These are phyloP conservation scores for Pythium utonaiense DNA, from an alignment of 352 stramenopile genomes.

Conservation along the genomic window DNA sequence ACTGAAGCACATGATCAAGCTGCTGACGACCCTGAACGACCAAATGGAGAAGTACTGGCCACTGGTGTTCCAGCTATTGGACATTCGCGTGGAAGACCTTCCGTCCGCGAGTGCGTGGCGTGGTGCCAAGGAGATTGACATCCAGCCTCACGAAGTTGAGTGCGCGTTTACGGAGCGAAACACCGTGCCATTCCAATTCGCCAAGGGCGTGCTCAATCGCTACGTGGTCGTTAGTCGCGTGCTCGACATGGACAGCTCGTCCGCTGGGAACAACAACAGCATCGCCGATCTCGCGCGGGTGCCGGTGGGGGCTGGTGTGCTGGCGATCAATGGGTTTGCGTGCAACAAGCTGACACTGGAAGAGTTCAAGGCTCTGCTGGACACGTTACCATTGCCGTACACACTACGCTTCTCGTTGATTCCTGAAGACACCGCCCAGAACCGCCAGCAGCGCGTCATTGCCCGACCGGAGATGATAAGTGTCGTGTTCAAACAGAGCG, in stretches of 20 bases:
- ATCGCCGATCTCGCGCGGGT: slow-evolving; percentile 38
- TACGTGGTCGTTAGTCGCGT: slow-evolving; percentile 61
- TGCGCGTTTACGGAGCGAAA: slow-evolving; percentile 44
- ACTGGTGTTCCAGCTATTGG: slow-evolving; percentile 73
- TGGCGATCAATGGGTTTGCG: slow-evolving; percentile 75
- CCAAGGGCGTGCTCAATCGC: slow-evolving; percentile 68
- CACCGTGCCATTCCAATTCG: slow-evolving; percentile 59
- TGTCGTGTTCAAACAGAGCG: slow-evolving; percentile 71
- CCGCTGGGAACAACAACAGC: not conserved
- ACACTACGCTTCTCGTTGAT: slow-evolving; percentile 64
- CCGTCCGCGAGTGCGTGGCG: slow-evolving; percentile 74
- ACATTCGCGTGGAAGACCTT: slow-evolving; percentile 77
- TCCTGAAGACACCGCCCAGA: slow-evolving; percentile 55
- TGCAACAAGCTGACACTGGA: slow-evolving; percentile 71
- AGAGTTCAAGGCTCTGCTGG: slow-evolving; percentile 53
- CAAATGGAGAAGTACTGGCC: slow-evolving; percentile 87
- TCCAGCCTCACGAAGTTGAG: slow-evolving; percentile 69
- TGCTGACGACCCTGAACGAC: slow-evolving; percentile 76
- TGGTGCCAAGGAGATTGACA: slow-evolving; percentile 67
- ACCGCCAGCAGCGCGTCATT: slow-evolving; percentile 44
- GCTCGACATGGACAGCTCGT: slow-evolving; percentile 29
- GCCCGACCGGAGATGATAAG: slow-evolving; percentile 47
- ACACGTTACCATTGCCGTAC: slow-evolving; percentile 50
- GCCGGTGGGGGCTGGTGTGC: slow-evolving; percentile 51
- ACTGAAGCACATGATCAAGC: slow-evolving; percentile 77